Evolutionary conservation across 169 alveolate genomes (phyloP), one percentile per base, ranked within the genome.

Genomic region (Cyclospora cayetanensis): DNA sequence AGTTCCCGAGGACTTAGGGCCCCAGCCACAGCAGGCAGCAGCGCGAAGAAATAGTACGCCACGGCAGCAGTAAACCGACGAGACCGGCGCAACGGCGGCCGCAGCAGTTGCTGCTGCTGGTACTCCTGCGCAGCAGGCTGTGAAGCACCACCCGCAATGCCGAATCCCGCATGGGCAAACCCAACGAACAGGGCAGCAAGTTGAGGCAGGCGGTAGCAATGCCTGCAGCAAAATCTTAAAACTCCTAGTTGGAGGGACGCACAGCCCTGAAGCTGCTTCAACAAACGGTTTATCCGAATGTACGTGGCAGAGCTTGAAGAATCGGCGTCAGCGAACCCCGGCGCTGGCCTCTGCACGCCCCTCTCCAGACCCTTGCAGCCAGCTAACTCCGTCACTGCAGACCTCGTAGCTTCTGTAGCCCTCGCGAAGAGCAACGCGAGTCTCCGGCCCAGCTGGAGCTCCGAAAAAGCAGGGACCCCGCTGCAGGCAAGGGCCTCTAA

Each of bases 141-240:
- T 25, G 79, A 39, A 66, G 74, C 25, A 60, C 39, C 74, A 60
- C 39, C 74, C 9, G 37, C 74, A 25, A 60, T 12, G n/a, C 74
- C 74, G 74, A 60, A 72, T 31, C 84, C 84, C n/a, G 84, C 84
- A 4, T 72, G 55, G 15, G 84, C 84, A 39, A 72, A 72, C 63
- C 55, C 60, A 27, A 72, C 63, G 7, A 72, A 18, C 63, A 72
- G 84, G 34, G 60, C 84, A 37, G 84, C 84, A 9, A 72, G 55
- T 37, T 72, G 84, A 31, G 84, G 84, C n/a, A 72, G 84, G n/a
- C 84, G 84, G 60, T 72, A 35, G 84, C 60, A 72, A 37, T 72
- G 84, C 41, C 84, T 72, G 84, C 84, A 37, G 63, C 84, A 72
- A 18, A 72, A 72, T 29, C 84, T 37, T 34, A 72, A 18, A 34